Conservation (phyloP, 257 asterid species). For the Solanum ahanhuiri region DNA sequence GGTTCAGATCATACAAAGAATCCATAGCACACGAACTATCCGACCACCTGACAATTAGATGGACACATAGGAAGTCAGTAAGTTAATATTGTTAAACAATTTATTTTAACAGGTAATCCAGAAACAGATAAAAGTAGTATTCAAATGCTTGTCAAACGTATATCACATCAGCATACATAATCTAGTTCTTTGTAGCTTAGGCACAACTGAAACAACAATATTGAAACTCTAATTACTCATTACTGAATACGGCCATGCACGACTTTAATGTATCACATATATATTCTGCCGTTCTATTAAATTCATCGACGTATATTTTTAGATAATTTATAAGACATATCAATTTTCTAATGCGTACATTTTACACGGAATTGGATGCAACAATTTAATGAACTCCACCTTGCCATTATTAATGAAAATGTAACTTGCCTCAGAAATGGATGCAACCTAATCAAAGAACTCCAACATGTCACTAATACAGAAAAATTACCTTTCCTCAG, state of each 20-base stretch:
- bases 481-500: constrained; percentile 31
- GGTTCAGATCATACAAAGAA: constrained; percentile 76
- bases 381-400: neutral
- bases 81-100: neutral
- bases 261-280: neutral
- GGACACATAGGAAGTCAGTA: neutral
- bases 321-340: neutral
- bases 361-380: neutral
- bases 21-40: constrained; percentile 67
- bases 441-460: neutral
- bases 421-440: neutral
- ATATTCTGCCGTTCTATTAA: neutral
- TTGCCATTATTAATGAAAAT: neutral
- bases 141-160: neutral
- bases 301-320: neutral
- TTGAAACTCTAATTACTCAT: neutral
- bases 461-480: neutral
- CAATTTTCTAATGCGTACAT: neutral
- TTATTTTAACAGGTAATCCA: neutral
- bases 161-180: neutral
- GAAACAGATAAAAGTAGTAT: neutral
- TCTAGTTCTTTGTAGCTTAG: neutral
- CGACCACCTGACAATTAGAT: constrained; percentile 51
- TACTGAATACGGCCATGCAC: neutral
- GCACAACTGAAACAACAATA: neutral